Conservation (phyloP, 1,284 basidiomycete genomes). For the Meripilus lineatus region DNA sequence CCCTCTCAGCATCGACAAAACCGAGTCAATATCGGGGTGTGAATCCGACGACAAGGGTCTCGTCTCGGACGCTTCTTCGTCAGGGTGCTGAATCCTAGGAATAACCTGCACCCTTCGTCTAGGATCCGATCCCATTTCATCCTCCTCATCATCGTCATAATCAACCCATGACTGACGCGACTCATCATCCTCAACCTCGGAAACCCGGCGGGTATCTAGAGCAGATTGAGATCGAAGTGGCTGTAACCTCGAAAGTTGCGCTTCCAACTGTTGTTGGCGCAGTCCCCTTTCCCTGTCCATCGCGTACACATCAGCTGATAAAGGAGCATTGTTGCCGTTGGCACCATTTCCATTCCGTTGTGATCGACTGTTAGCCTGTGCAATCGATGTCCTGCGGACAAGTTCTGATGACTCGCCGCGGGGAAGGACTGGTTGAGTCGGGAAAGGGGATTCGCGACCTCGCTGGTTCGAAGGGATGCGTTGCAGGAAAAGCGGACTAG, state of each 20-base stretch:
- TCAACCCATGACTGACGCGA: no score
- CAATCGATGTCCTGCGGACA: conserved; percentile 19
- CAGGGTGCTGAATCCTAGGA: background rate
- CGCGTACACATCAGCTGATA: background rate
- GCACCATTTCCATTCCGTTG: background rate
- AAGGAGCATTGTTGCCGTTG: background rate
- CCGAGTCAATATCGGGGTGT: background rate
- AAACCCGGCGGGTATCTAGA: conserved; percentile 6
- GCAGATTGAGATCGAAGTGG: conserved; percentile 21
- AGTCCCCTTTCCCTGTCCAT: background rate
- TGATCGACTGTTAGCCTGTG: conserved; percentile 8
- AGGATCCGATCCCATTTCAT: conserved; percentile 8
- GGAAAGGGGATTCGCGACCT: conserved; percentile 48
- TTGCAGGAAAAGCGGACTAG: conserved; percentile 22
- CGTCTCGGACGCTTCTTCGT: background rate
- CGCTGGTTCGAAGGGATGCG: conserved; percentile 32
- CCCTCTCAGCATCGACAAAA: background rate
- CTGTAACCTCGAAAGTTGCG: conserved; percentile 18
- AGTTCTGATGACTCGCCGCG: conserved; percentile 21
- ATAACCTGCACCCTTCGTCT: background rate
- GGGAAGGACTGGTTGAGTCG: conserved; percentile 33
- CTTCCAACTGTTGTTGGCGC: conserved; percentile 11
- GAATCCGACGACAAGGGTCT: background rate
- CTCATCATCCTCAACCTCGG: background rate
- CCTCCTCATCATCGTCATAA: conserved; percentile 5